These are phyloP conservation scores for Symmetrospora coprosmae DNA, from an alignment of 768 basidiomycete genomes.

Conservation along the genomic window DNA sequence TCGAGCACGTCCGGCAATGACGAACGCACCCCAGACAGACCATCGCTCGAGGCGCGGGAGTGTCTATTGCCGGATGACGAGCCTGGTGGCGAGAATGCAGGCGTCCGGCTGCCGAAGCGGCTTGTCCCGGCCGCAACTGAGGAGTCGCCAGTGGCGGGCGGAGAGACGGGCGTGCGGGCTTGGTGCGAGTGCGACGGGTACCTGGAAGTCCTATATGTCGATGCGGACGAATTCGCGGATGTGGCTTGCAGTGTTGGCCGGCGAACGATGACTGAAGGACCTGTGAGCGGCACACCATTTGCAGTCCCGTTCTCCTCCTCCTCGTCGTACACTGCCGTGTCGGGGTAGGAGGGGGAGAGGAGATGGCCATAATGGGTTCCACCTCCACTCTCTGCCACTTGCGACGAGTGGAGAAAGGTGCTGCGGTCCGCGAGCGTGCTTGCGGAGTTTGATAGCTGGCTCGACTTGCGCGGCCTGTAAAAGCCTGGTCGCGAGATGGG, in stretches of 20 bases:
- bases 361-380: background rate
- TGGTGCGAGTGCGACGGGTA: too few relatives aligned
- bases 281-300: background rate
- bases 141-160: too few relatives aligned
- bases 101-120: too few relatives aligned
- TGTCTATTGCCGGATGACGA: too few relatives aligned
- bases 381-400: background rate
- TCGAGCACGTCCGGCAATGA: constrained; percentile 11
- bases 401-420: background rate
- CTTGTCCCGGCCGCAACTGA: too few relatives aligned
- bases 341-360: background rate
- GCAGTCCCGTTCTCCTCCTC: background rate
- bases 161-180: too few relatives aligned
- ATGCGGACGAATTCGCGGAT: background rate
- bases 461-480: constrained; percentile 17
- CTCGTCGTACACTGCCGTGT: background rate
- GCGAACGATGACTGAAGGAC: background rate
- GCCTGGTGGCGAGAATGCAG: too few relatives aligned
- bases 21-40: background rate
- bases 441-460: constrained; percentile 5
- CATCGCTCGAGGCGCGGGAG: constrained; percentile 2
- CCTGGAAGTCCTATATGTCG: too few relatives aligned
- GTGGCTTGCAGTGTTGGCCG: background rate
- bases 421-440: background rate
- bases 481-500: constrained; percentile 5